Conservation (phyloP, 768 basidiomycete genomes). For the Hygrocybe coccinea region DNA sequence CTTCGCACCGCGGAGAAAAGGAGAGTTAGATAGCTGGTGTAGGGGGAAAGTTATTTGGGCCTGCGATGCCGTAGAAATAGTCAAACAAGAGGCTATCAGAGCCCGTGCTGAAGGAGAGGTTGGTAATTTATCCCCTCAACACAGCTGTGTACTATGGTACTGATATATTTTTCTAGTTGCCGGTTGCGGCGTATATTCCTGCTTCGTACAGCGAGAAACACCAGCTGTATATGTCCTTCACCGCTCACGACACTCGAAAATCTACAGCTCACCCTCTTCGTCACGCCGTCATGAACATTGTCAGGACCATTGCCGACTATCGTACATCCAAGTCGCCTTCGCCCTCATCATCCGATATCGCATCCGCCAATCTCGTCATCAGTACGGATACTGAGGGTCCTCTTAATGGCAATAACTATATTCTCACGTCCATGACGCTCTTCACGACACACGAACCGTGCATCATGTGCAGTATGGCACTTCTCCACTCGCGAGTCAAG, state of each 20-base stretch:
- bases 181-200: conserved; percentile 71
- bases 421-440: conserved; percentile 76
- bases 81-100: conserved; percentile 46
- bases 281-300: conserved; percentile 77
- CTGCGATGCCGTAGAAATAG: conserved; percentile 53
- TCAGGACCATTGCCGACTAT: conserved; percentile 60
- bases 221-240: conserved; percentile 36
- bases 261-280: conserved; percentile 72
- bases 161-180: conserved; percentile 44
- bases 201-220: conserved; percentile 36
- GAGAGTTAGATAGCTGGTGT: conserved; percentile 65
- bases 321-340: conserved; percentile 28
- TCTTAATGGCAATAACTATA: conserved; percentile 74
- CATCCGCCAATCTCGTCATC: not conserved
- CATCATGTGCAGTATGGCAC: conserved; percentile 95
- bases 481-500: conserved; percentile 91
- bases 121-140: conserved; percentile 14
- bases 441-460: conserved; percentile 97
- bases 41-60: conserved; percentile 70
- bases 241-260: conserved; percentile 65
- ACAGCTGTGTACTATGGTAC: not conserved
- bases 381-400: conserved; percentile 13
- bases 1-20: conserved; percentile 64
- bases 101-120: conserved; percentile 59
- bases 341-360: not conserved